Evolutionary conservation across 176 grass and related monocot genomes (phyloP), one percentile per base, ranked within the genome.

Genomic region (Oryza australiensis): DNA sequence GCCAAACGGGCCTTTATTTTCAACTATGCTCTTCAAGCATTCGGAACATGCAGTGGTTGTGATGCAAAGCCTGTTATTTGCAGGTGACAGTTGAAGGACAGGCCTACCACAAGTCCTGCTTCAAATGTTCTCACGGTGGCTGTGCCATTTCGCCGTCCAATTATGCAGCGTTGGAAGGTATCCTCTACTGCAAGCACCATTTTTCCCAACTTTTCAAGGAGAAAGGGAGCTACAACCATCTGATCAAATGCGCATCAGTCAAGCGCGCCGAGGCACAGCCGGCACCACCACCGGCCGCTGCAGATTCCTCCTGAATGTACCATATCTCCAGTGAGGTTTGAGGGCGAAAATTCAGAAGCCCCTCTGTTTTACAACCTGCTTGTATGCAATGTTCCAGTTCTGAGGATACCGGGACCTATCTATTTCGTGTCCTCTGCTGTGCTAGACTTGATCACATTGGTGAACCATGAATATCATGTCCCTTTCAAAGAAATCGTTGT

Each of bases 201-300:
- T 99, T 99, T 85, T 95, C 93, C 20, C 96, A 99, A 70, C 96
- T 99, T 82, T 99, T 99, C 89, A 99, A 99, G 87, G 96, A 95
- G 91, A 99, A 95, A 85, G 96, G 96, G 12, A 99, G 96, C 71
- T 99, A 99, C 83, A 99, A 94, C 80, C 93, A 99, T 84, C 84
- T 99, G 26, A 90, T 91, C 71, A 95, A 99, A 73, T 95, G 81
- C 2, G 96, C 96, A 12, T 87, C 93, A 0, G 84, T 92, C 28
- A 99, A 92, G 80, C 93, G 91, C 0, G 55, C 83, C 0, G 84
- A 87, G 49, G 86, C 93, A 76, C 69, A 84, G 12, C 35, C 83
- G 22, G 81, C 84, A 15, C 83, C 78, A 12, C 83, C 78, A 5
- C 67, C 88, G 4, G 74, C 84, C 1, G 62, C 84, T 69, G 62